Base-by-base conservation (phyloP, 2,329 filamentous ascomycete genomes). In the Thyridium curvatum region DNA sequence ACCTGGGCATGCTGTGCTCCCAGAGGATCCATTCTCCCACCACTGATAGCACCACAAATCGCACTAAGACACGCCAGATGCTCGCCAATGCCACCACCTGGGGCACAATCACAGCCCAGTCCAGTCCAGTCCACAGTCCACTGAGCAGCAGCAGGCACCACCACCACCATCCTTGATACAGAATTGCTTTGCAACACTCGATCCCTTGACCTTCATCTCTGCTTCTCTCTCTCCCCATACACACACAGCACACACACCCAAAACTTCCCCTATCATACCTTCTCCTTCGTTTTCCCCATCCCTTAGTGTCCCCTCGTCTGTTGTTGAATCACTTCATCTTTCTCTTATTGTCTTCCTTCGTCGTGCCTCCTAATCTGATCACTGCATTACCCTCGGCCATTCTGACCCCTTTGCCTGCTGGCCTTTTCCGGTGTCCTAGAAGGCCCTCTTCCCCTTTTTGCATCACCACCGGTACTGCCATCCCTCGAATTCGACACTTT, bases 251-350 rank as follows among this genome's bases (percentile, higher is more conserved):
- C n/a, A n/a, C n/a, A n/a, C n/a, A n/a, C 40, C 35, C 21, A 17
- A 7, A 42, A 39, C 35, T 44, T 45, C 40, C 39, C 42, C 45
- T 39, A 28, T 41, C 40, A 40, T 39, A 32, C 37, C 35, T 55
- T 55, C 46, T 51, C 42, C 49, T 46, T 46, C 39, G 43, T 46
- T 49, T 40, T 45, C 40, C 40, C 35, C 41, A 37, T 41, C 42
- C 40, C 41, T 40, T 41, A 38, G 34, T 42, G 28, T 34, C 30
- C 41, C 14, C 33, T 46, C 40, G 32, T 46, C 36, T 37, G 39
- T 46, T 35, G 32, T 43, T 42, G 34, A 37, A 34, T 40, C 30
- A 35, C 34, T 37, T 43, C 39, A 29, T 41, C 37, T 40, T 43
- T 38, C 29, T 38, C 37, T 45, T 52, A 38, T 47, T 37, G 40